These are phyloP conservation scores for Sporothrix inflata DNA, from an alignment of 2,329 filamentous ascomycete species.

Conservation along the genomic window DNA sequence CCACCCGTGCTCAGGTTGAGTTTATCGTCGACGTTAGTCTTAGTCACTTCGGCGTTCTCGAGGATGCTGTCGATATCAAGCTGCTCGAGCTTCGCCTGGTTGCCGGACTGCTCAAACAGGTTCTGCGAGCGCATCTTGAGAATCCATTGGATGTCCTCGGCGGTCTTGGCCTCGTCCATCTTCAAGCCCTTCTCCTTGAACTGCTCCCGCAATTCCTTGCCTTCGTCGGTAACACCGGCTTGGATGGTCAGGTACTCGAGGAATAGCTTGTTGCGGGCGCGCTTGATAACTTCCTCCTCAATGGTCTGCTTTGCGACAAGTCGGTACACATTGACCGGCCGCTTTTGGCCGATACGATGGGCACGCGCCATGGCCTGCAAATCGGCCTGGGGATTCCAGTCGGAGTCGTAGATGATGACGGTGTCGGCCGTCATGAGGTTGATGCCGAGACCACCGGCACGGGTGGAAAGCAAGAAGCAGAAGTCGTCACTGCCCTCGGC, in stretches of 20 bases:
- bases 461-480: constrained; percentile 91
- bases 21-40: constrained; percentile 92
- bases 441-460: constrained; percentile 96
- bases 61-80: constrained; percentile 97
- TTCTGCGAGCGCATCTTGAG: constrained; percentile 98
- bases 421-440: constrained; percentile 99
- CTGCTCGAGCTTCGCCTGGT: constrained; percentile 94
- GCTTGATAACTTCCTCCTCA: constrained; percentile 95
- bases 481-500: constrained; percentile 96
- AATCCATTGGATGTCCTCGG: constrained; percentile 93
- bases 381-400: constrained; percentile 99
- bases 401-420: constrained; percentile 95
- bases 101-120: constrained; percentile 97
- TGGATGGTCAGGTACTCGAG: constrained; percentile 98
- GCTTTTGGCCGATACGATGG: constrained; percentile 96
- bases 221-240: constrained; percentile 93
- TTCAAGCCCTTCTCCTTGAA: constrained; percentile 75
- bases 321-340: constrained; percentile 93
- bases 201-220: constrained; percentile 74
- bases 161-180: constrained; percentile 81
- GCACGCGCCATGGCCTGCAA: constrained; percentile 98
- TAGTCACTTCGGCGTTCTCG: constrained; percentile 94
- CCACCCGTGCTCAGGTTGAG: constrained; percentile 89
- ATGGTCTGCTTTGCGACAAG: constrained; percentile 98
- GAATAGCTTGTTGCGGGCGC: constrained; percentile 95